Evolutionary conservation across 1,284 basidiomycete species (phyloP).

Genomic region (Boletus semigastroideus): DNA sequence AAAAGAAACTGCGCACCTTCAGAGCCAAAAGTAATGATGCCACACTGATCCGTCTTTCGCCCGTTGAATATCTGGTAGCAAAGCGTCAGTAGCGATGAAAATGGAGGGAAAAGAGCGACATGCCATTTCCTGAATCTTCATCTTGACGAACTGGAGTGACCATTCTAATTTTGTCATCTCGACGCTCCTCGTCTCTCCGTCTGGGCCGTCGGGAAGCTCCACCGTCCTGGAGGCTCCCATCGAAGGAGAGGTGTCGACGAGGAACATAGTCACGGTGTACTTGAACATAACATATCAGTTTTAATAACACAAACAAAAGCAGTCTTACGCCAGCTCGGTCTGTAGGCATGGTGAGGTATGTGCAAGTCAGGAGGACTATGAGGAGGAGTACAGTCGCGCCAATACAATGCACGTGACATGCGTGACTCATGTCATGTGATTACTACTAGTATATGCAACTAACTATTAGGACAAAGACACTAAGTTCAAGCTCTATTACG

Average conservation of each 20-base stretch:
- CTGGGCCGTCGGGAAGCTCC: constrained; percentile 52
- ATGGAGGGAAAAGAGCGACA: constrained; percentile 6
- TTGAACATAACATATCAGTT: constrained; percentile 27
- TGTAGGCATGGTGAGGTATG: constrained; percentile 52
- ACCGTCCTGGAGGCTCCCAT: constrained; percentile 70
- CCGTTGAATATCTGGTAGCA: constrained; percentile 77
- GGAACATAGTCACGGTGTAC: constrained; percentile 84
- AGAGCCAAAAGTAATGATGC: constrained; percentile 81
- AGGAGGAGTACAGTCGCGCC: constrained; percentile 26
- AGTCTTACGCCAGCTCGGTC: constrained; percentile 70
- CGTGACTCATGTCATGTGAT: neutral
- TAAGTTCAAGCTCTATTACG: constrained; percentile 41
- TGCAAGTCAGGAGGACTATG: neutral
- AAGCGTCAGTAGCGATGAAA: no score
- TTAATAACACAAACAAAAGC: constrained; percentile 8
- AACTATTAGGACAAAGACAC: no score
- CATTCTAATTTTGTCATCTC: constrained; percentile 79
- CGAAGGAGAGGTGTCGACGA: constrained; percentile 83
- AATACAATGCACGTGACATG: constrained; percentile 8
- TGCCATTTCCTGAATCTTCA: constrained; percentile 89
- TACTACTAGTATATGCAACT: neutral
- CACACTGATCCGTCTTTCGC: constrained; percentile 90
- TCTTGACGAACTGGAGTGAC: constrained; percentile 81
- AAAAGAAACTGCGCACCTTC: constrained; percentile 49
- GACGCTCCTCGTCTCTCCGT: constrained; percentile 49